Base-by-base conservation (phyloP, 768 basidiomycete species). In the Crucibulum laeve region DNA sequence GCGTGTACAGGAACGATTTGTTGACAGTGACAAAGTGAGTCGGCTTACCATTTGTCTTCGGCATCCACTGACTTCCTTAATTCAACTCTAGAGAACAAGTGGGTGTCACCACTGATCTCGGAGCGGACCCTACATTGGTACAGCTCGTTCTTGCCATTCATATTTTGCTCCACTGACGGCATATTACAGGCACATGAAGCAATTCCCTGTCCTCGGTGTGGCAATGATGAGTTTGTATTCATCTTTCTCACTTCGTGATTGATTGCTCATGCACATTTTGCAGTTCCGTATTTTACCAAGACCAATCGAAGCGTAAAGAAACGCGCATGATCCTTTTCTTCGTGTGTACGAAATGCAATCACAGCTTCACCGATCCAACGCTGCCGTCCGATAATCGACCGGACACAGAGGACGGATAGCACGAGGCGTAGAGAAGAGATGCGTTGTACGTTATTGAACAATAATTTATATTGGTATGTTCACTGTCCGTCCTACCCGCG, bases 271-370 rank as follows among this genome's bases (percentile, higher is more conserved):
- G 28, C 46, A 38, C 21, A 42, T 36, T 39, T 49, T 46, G n/a
- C 56, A 98, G 94, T 57, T 81, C 91, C 40, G 94, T 98, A 4
- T 80, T 89, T 59, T 98, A 87, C 63, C 95, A 97, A 63, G 95
- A 97, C 64, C 95, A 98, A 61, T 96, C 92, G 14, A 94, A 95
- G 60, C 84, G 95, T 43, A 91, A 91, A 55, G 91, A 95, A 59
- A 97, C 95, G 1, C 78, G 88, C 2, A 95, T 95, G 92, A 89
- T 90, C 39, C 74, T 92, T 1, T 94, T 93, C 69, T 94, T 82
- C 58, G 90, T 92, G 36, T 94, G 91, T 59, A 79, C 81, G 17
- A 86, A 86, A 53, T 91, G 89, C 61, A 83, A 84, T 51, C 70
- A 86, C 51, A 79, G 71, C 54, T 91, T 85, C 58, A 74, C 73